Percentiles rank a stretch among this genome's conserved stretches.
Conservation (phyloP, 495 filamentous ascomycete genomes). For the Ramalina intermedia region DNA sequence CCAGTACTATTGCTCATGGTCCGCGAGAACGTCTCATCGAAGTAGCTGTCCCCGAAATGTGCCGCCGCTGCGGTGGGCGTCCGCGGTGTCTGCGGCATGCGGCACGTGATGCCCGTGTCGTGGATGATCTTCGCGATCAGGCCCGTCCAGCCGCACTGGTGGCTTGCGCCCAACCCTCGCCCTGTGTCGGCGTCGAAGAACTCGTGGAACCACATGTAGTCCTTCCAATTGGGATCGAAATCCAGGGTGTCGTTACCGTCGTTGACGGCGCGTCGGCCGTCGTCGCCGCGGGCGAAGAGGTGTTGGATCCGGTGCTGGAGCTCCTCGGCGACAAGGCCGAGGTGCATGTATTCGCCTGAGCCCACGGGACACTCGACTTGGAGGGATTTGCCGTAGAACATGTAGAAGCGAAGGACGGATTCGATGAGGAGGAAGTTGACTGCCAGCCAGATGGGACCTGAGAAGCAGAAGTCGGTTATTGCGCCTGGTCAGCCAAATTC, state of each 20-base stretch:
- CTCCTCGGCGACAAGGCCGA: slow-evolving; percentile 92
- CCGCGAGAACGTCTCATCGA: slow-evolving; percentile 73
- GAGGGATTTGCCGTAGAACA: slow-evolving; percentile 82
- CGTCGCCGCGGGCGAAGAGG: slow-evolving; percentile 66
- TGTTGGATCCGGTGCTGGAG: slow-evolving; percentile 91
- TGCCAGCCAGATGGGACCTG: slow-evolving; percentile 79
- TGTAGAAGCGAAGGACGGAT: slow-evolving; percentile 78
- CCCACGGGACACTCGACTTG: slow-evolving; percentile 89
- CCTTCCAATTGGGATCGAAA: slow-evolving; percentile 82
- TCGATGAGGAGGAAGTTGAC: slow-evolving; percentile 94
- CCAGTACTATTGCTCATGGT: slow-evolving; percentile 20
- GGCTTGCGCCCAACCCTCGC: slow-evolving; percentile 77
- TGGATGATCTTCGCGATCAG: slow-evolving; percentile 93
- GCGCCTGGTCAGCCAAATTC: not conserved
- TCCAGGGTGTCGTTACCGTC: slow-evolving; percentile 68
- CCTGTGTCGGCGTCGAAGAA: slow-evolving; percentile 93
- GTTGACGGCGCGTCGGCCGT: slow-evolving; percentile 78
- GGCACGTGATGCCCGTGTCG: slow-evolving; percentile 84
- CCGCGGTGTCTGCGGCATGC: slow-evolving; percentile 82
- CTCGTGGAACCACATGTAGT: slow-evolving; percentile 90
- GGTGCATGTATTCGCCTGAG: slow-evolving; percentile 88
- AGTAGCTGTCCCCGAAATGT: slow-evolving; percentile 48
- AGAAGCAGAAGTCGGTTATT: not conserved
- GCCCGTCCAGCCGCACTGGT: slow-evolving; percentile 97
- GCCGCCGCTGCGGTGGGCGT: slow-evolving; percentile 67